These are phyloP conservation scores for Monosporascus sp. DNA, from an alignment of 2,329 filamentous ascomycete species.

Conservation along the genomic window DNA sequence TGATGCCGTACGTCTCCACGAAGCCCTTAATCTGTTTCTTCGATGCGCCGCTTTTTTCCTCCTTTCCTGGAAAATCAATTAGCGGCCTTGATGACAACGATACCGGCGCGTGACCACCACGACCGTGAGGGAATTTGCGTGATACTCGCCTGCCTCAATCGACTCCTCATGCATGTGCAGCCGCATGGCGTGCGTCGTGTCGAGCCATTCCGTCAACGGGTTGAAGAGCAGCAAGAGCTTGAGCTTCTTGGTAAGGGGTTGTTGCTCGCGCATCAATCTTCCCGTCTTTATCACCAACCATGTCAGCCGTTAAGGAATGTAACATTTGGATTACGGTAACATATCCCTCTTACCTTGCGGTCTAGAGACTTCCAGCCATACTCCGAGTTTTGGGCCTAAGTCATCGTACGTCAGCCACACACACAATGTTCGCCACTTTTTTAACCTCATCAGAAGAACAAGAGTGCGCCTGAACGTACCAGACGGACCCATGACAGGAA, in stretches of 20 bases:
- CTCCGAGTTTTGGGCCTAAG: constrained; percentile 7
- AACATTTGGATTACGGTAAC: background rate
- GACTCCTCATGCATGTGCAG: constrained; percentile 32
- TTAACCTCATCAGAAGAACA: background rate
- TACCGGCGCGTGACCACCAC: too few relatives aligned
- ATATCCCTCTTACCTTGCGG: constrained; percentile 3
- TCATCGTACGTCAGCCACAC: background rate
- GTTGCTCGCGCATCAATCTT: constrained; percentile 31
- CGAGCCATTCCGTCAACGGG: constrained; percentile 34
- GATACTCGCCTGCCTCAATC: constrained; percentile 21
- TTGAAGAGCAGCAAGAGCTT: constrained; percentile 38
- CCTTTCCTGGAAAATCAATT: constrained; percentile 5
- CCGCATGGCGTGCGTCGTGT: constrained; percentile 31
- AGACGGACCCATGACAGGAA: constrained; percentile 4
- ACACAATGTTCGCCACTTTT: too few relatives aligned
- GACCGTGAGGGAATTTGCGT: too few relatives aligned
- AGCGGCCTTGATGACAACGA: too few relatives aligned
- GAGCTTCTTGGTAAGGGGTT: constrained; percentile 34
- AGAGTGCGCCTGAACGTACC: background rate
- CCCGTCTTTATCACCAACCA: constrained; percentile 21
- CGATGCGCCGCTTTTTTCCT: constrained; percentile 26
- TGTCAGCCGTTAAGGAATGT: background rate
- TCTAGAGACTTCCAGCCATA: constrained; percentile 10
- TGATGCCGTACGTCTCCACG: constrained; percentile 30
- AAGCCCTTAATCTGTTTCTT: constrained; percentile 31